These are phyloP conservation scores for Dioscorea alata DNA, from an alignment of 106 monocot species.

Conservation along the genomic window DNA sequence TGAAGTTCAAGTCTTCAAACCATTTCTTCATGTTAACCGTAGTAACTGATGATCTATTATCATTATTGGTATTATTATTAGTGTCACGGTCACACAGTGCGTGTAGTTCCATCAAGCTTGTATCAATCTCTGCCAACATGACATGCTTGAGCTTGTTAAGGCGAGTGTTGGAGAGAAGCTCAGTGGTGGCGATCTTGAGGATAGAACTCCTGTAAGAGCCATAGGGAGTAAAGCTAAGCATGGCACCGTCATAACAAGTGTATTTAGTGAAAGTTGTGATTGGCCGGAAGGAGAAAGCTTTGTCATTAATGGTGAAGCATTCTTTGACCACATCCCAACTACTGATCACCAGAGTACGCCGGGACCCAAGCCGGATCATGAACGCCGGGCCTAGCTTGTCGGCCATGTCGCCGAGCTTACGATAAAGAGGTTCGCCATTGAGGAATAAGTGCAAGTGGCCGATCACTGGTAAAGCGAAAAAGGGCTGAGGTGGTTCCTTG, in stretches of 20 bases:
- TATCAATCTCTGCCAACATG: conserved; percentile 7
- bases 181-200: conserved; percentile 17
- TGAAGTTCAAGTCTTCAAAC: conserved; percentile 21
- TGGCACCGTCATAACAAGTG: conserved; percentile 22
- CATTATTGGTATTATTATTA: too few species aligned
- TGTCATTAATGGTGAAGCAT: conserved; percentile 25
- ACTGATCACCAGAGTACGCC: conserved; percentile 13
- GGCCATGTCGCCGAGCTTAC: conserved; percentile 15
- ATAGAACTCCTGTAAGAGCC: conserved; percentile 33
- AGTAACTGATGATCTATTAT: not conserved
- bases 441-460: conserved; percentile 28
- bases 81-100: too few species aligned
- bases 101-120: not conserved
- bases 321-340: conserved; percentile 12
- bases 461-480: conserved; percentile 23
- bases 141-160: conserved; percentile 14
- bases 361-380: conserved; percentile 15
- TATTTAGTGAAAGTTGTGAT: too few species aligned
- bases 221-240: conserved; percentile 33
- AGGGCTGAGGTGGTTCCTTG: conserved; percentile 12
- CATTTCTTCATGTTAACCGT: conserved; percentile 26
- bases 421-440: not conserved
- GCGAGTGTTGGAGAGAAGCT: conserved; percentile 25
- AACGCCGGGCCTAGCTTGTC: conserved; percentile 29
- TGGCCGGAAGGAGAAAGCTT: conserved; percentile 20